Evolutionary conservation across 768 basidiomycete genomes (phyloP).

Genomic region (Russula sp.): DNA sequence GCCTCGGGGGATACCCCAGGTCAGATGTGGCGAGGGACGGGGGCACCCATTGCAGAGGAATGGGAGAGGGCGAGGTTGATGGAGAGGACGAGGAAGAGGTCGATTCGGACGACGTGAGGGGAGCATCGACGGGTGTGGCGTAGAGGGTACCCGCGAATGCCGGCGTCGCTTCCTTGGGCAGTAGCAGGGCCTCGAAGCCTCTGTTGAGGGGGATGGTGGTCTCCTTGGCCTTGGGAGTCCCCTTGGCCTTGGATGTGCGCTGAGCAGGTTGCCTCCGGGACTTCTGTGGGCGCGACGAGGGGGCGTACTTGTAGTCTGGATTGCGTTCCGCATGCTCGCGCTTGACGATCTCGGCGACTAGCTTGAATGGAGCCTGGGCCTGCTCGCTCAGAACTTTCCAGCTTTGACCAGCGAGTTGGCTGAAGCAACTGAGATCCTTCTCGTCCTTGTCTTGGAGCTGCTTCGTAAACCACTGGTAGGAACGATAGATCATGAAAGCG

Average conservation of each 20-base stretch:
- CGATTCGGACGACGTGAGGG: neutral
- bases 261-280: slow-evolving; percentile 32
- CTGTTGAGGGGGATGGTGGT: slow-evolving; percentile 31
- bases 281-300: slow-evolving; percentile 32
- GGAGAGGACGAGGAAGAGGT: neutral
- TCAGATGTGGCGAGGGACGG: neutral
- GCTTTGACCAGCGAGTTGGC: slow-evolving; percentile 56
- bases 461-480: slow-evolving; percentile 49
- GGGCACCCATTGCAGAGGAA: neutral
- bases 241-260: slow-evolving; percentile 27
- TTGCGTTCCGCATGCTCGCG: slow-evolving; percentile 41
- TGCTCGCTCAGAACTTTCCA: slow-evolving; percentile 52
- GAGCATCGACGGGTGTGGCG: neutral
- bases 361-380: slow-evolving; percentile 41
- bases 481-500: slow-evolving; percentile 80
- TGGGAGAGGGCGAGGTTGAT: neutral
- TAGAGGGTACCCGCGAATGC: neutral
- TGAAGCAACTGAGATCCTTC: slow-evolving; percentile 66
- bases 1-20: neutral
- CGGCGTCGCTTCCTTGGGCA: neutral
- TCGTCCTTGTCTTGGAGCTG: slow-evolving; percentile 38
- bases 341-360: slow-evolving; percentile 41
- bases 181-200: slow-evolving; percentile 3
- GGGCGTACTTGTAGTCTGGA: slow-evolving; percentile 58
- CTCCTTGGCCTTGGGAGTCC: slow-evolving; percentile 37